Percentiles rank a stretch among this genome's conserved stretches.
phyloP scores from a whole-genome alignment of 768 basidiomycete species.

The Leccinellum luteum region DNA sequence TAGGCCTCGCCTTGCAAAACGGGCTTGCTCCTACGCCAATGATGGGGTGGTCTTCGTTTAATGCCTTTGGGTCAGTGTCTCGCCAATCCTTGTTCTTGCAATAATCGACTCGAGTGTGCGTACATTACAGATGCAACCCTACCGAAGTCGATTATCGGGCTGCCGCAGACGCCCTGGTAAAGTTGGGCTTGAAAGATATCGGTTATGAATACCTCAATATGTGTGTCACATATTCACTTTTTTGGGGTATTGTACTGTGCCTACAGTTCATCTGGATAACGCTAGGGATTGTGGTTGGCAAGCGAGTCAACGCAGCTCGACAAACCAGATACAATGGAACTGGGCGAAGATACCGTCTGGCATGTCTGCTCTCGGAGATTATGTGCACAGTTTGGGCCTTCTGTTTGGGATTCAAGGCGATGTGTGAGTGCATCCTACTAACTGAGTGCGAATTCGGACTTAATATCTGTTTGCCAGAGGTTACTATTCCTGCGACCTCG shows the following conservation, averaged over 20 bases:
- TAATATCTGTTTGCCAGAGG: neutral
- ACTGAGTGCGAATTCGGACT: neutral
- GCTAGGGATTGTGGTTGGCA: conserved; percentile 17
- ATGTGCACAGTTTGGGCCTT: conserved; percentile 7
- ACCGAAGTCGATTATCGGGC: conserved; percentile 5
- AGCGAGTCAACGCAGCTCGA: neutral
- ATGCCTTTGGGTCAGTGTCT: conserved; percentile 5
- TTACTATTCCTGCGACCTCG: conserved; percentile 5
- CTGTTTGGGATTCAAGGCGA: conserved; percentile 10
- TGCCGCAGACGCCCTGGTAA: conserved; percentile 4
- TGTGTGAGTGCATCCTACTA: conserved; percentile 2
- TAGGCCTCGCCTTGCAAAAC: conserved; percentile 1
- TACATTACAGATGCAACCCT: conserved; percentile 2
- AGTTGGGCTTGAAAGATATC: neutral
- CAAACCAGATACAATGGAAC: conserved; percentile 5
- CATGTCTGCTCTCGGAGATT: conserved; percentile 12
- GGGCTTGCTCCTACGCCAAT: conserved; percentile 8
- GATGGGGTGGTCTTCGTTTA: conserved; percentile 15
- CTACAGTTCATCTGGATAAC: too few relatives aligned
- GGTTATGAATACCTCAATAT: conserved; percentile 12
- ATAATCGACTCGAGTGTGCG: too few relatives aligned
- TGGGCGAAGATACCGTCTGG: conserved; percentile 10
- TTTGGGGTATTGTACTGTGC: neutral
- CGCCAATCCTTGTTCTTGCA: neutral
- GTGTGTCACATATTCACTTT: neutral